Evolutionary conservation across 257 asterid species (phyloP), one percentile per base, ranked within the genome.

Genomic region (Rubia yunnanensis): DNA sequence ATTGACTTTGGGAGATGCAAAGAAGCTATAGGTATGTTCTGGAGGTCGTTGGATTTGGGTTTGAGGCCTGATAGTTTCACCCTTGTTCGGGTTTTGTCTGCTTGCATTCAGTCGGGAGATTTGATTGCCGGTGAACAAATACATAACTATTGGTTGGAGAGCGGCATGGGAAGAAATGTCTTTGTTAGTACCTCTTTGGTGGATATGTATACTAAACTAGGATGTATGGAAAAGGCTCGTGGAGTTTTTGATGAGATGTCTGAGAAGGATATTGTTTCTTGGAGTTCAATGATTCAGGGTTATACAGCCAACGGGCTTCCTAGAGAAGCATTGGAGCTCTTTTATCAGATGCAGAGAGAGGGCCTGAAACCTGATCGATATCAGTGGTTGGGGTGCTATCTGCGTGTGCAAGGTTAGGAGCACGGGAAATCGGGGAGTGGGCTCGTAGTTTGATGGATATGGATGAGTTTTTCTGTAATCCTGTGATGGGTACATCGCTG

Each of bases 331-430:
- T 36, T 80, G 74, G 77, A 80, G 56, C 49, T 77, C 41, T 80
- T 80, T 63, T 50, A 74, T 62, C 50, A 11, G 39, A 80, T 80
- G 85, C 77, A 41, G 34, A 22, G 48, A 41, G 71, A 68, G 56
- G 63, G 32, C 24, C 7, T 72, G 59, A 67, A 35, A 7, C 80
- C 76, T 3, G 85, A 80, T 65, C 73, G 82, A 26, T 77, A 80
- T 66, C 79, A 18, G 77, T 82, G 67, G 85, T 82, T n/a, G 87
- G 87, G 27, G 83, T 82, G 53, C 84, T 82, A 8, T 79, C 82
- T 27, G 80, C 87, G 1, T 82, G 83, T 74, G 80, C 84, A 5
- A 77, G 75, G 62, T 59, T 82, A 58, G 86, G 87, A 31, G 79
- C 81, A 5, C 50, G 76, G 28, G 75, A 79, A 48, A 70, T 82